Evolutionary conservation across 2,329 filamentous ascomycete genomes (phyloP).

Genomic region (Exophiala aquamarina): DNA sequence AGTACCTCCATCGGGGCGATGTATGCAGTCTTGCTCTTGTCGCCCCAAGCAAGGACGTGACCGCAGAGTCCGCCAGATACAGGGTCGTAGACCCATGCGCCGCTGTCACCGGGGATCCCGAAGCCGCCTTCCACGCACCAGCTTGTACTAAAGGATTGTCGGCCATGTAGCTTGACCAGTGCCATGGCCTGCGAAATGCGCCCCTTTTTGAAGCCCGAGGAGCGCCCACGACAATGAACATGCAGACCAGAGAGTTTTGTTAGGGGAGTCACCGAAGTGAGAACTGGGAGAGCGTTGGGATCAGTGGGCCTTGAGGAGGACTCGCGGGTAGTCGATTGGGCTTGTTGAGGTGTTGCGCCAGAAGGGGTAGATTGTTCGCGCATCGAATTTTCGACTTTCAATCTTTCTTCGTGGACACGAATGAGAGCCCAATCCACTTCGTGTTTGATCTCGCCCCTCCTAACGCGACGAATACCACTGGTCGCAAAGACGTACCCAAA

Average conservation of each 20-base stretch:
- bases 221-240: constrained; percentile 87
- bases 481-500: constrained; percentile 86
- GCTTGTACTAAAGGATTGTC: constrained; percentile 73
- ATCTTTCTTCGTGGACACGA: constrained; percentile 69
- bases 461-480: constrained; percentile 79
- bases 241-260: constrained; percentile 68
- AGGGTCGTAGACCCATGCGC: constrained; percentile 88
- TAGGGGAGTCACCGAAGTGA: constrained; percentile 56
- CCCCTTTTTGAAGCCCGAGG: constrained; percentile 78
- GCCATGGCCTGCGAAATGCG: constrained; percentile 75
- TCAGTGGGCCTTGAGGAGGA: constrained; percentile 26
- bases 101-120: constrained; percentile 78
- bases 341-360: constrained; percentile 33
- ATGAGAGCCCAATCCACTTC: constrained; percentile 97
- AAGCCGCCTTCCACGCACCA: constrained; percentile 56
- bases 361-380: constrained; percentile 34
- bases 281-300: constrained; percentile 7
- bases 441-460: constrained; percentile 70
- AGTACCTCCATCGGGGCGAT: constrained; percentile 94
- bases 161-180: constrained; percentile 83
- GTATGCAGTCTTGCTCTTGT: constrained; percentile 77
- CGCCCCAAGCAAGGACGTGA: constrained; percentile 86
- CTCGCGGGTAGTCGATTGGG: constrained; percentile 33
- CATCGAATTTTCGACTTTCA: constrained; percentile 72
- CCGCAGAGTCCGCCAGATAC: constrained; percentile 78